Percentiles rank a stretch among this genome's conserved stretches.
Evolutionary conservation across 129 eudicot genomes (phyloP).

Genomic region (Flaveria brownii): DNA sequence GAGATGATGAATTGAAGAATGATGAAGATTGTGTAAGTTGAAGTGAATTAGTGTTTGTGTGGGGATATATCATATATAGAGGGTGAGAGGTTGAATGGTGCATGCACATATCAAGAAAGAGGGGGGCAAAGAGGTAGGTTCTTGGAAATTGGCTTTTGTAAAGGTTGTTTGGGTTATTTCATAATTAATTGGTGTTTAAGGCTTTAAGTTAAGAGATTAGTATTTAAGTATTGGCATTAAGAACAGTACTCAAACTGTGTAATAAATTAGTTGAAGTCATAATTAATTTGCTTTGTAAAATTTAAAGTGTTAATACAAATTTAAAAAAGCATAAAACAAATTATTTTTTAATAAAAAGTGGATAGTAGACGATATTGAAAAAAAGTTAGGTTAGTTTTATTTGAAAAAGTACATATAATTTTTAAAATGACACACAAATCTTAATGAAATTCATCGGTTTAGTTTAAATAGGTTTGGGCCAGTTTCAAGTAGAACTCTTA

Average conservation of each 20-base stretch:
- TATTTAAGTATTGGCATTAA: not conserved
- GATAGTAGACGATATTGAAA: too few species aligned
- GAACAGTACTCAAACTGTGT: not conserved
- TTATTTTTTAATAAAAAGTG: too few species aligned
- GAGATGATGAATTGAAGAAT: not conserved
- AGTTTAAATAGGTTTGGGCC: too few species aligned
- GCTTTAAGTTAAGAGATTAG: not conserved
- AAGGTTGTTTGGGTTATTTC: constrained; percentile 27
- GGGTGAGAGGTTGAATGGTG: constrained; percentile 21
- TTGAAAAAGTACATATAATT: too few species aligned
- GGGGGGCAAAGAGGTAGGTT: constrained; percentile 41
- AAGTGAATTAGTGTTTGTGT: constrained; percentile 2
- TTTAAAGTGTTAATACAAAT: not conserved
- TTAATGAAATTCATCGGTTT: too few species aligned
- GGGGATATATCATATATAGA: not conserved
- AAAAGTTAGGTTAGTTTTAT: too few species aligned
- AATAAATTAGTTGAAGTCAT: not conserved
- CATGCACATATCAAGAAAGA: constrained; percentile 41
- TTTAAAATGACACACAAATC: too few species aligned
- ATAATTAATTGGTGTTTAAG: not conserved
- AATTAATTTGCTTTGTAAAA: not conserved
- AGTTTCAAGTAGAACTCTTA: too few species aligned
- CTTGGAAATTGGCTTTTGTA: constrained; percentile 46
- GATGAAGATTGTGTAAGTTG: not conserved
- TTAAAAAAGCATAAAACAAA: not conserved